Evolutionary conservation across 2,329 filamentous ascomycete species (phyloP), one percentile per base, ranked within the genome.

Genomic region (Aplosporella prunicola): DNA sequence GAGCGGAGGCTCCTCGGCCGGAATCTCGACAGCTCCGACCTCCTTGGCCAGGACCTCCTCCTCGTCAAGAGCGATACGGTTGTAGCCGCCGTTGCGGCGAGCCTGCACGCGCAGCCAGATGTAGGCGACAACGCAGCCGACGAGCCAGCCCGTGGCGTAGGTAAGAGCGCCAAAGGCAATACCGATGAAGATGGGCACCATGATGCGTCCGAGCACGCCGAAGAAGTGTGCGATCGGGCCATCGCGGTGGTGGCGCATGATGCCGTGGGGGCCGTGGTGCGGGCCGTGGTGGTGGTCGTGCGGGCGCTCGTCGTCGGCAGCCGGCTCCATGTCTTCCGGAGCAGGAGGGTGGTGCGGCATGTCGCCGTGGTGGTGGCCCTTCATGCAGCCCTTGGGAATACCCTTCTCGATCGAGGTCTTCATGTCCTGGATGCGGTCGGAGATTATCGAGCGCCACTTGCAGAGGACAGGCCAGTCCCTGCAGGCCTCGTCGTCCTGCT

Each of bases 141-240:
- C 56, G 40, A 78, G 61, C 71, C 85, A 80, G 38, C 77, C 79
- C 31, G 84, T 53, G 26, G 82, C 56, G 57, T 79, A 80, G 45
- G 80, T 76, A 20, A 69, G 68, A 38, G 84, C 70, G 51, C 81
- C 82, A 29, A 78, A 77, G 16, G 76, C 68, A 45, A 85, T 69
- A 41, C 82, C 82, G 45, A 84, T 69, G 35, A 81, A 61, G 36
- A 84, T 67, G 2, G 82, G 81, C 25, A 85, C 64, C 44, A 72
- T 66, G 33, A 81, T 66, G 48, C 72, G 72, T 50, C 67, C 66
- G 31, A 76, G 46, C 17, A 76, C 57, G 43, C 66, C 60, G 36
- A 62, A 56, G 60, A 72, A 70, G 39, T 55, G 56, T 48, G 53
- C 46, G 26, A 56, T 51, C 20, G 33, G 28, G 37, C 56, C 55